Percentiles rank a stretch among this genome's conserved stretches.
These are phyloP conservation scores for Pelargonium myrrhifolium DNA, from an alignment of 441 rosid genomes.

Conservation along the genomic window DNA sequence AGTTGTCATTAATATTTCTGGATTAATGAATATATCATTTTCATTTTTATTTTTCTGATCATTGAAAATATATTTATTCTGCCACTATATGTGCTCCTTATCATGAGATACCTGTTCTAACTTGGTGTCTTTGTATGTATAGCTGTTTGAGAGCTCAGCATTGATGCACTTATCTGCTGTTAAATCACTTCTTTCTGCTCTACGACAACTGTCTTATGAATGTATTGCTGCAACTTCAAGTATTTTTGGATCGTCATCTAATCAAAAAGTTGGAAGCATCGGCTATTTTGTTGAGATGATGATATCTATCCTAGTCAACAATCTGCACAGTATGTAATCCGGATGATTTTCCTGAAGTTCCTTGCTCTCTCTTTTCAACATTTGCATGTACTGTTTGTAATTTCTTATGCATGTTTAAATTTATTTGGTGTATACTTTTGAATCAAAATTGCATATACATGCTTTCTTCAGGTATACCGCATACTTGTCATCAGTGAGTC, in stretches of 20 bases:
- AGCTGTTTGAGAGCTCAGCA: slow-evolving; percentile 99
- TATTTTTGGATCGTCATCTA: slow-evolving; percentile 66
- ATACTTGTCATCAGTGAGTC: background rate
- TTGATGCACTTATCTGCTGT: slow-evolving; percentile 95
- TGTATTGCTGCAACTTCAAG: slow-evolving; percentile 70
- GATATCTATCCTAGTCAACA: slow-evolving; percentile 87
- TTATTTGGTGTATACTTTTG: background rate
- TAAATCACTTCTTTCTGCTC: slow-evolving; percentile 90
- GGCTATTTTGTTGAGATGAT: slow-evolving; percentile 90
- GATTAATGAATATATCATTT: slow-evolving; percentile 4
- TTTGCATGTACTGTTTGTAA: background rate
- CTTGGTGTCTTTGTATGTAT: slow-evolving; percentile 27
- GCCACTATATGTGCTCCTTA: background rate
- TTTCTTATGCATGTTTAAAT: background rate
- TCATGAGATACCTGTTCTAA: slow-evolving; percentile 31
- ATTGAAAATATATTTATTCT: background rate
- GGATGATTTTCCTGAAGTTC: slow-evolving; percentile 18
- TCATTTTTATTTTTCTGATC: background rate
- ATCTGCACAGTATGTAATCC: slow-evolving; percentile 84
- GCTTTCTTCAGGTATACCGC: background rate
- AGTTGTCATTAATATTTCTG: background rate
- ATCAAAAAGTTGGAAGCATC: slow-evolving; percentile 75
- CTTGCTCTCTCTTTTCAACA: slow-evolving; percentile 2
- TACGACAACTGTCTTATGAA: slow-evolving; percentile 75
- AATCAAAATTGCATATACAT: background rate